Percentiles rank a stretch among this genome's conserved stretches.
These are phyloP conservation scores for Curvularia spicifera DNA, from an alignment of 2,329 filamentous ascomycete genomes.

Conservation along the genomic window DNA sequence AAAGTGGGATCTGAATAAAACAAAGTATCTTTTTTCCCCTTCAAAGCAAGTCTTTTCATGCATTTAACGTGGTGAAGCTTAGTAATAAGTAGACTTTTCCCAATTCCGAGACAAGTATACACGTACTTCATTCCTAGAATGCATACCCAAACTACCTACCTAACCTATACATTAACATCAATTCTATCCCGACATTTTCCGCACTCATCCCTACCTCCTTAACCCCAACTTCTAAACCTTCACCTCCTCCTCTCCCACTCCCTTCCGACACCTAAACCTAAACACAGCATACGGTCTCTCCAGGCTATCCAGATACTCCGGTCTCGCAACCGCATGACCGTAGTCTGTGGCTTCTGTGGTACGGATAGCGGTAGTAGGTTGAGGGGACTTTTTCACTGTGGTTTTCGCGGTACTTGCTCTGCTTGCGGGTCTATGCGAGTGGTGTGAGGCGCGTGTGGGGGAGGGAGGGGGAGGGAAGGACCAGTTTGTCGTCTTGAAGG, in stretches of 20 bases:
- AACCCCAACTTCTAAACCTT: background rate
- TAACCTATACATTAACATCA: too few relatives aligned
- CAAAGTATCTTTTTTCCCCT: too few relatives aligned
- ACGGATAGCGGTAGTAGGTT: constrained; percentile 37
- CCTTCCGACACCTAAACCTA: constrained; percentile 49
- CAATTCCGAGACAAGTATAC: too few relatives aligned
- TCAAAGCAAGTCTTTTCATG: too few relatives aligned
- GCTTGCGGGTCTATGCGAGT: constrained; percentile 19
- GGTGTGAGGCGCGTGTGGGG: background rate
- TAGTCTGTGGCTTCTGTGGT: constrained; percentile 49
- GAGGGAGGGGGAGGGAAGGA: constrained; percentile 27
- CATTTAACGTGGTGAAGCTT: too few relatives aligned
- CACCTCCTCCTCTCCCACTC: background rate
- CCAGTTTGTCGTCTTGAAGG: constrained; percentile 42
- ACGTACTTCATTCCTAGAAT: too few relatives aligned
- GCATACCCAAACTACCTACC: too few relatives aligned
- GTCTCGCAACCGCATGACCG: constrained; percentile 45
- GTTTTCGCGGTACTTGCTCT: constrained; percentile 13
- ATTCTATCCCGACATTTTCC: too few relatives aligned
- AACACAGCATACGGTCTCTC: constrained; percentile 54
- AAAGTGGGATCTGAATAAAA: too few relatives aligned
- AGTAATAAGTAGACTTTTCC: too few relatives aligned
- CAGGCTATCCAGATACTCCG: constrained; percentile 51
- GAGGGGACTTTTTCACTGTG: background rate
- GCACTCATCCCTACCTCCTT: background rate